These are phyloP conservation scores for Sugiyamaella valdiviana DNA, from an alignment of 805 yeast species.

Conservation along the genomic window DNA sequence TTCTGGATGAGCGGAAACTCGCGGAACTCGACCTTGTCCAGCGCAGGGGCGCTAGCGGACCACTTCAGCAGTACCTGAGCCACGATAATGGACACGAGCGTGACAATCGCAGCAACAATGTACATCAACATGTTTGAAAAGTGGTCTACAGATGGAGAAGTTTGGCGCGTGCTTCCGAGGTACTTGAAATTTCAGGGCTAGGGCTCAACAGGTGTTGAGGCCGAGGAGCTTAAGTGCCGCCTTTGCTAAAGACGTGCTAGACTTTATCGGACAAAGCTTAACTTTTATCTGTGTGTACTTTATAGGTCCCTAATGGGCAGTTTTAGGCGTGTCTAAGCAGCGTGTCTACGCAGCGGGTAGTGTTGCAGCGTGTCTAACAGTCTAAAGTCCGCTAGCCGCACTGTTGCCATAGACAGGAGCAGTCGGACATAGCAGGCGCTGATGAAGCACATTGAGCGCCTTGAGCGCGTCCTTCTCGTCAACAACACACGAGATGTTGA, in stretches of 20 bases:
- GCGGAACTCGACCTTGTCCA: conserved; percentile 61
- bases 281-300: too few relatives aligned
- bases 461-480: conserved; percentile 74
- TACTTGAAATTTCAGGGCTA: not conserved
- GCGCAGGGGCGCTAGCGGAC: conserved; percentile 34
- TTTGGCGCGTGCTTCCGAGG: not conserved
- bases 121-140: conserved; percentile 3
- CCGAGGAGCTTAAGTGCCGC: not conserved
- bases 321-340: too few relatives aligned
- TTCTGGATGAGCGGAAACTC: conserved; percentile 79
- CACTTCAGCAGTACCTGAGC: conserved; percentile 7
- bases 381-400: too few relatives aligned
- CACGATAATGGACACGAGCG: conserved; percentile 7
- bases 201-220: not conserved
- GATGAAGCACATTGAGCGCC: conserved; percentile 83
- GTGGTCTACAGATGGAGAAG: not conserved
- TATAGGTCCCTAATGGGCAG: too few relatives aligned
- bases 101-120: conserved; percentile 6
- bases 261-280: too few relatives aligned
- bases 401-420: not conserved
- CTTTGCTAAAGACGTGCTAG: not conserved
- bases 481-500: conserved; percentile 92
- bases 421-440: conserved; percentile 44
- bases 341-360: too few relatives aligned
- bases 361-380: too few relatives aligned